Evolutionary conservation across 176 grass and related monocot species (phyloP).

Genomic region (Saccharum officinarum): DNA sequence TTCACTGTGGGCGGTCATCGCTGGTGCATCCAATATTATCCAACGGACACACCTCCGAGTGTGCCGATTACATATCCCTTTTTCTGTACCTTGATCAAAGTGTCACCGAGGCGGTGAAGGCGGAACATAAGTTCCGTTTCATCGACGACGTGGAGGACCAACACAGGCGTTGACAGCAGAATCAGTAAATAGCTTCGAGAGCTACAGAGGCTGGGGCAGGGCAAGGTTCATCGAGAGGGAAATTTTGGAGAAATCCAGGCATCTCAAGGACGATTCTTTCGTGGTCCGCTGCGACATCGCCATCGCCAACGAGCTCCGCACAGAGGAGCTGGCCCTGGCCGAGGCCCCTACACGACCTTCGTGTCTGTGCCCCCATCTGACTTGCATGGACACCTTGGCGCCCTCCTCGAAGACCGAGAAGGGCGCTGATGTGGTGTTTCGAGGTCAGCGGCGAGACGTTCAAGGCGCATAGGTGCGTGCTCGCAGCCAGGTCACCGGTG

Average conservation of each 20-base stretch:
- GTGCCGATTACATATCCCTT: neutral
- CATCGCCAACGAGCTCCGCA: neutral
- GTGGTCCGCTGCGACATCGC: neutral
- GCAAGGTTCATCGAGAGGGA: neutral
- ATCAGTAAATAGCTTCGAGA: neutral
- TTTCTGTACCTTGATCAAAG: neutral
- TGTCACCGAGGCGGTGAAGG: neutral
- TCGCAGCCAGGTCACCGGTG: conserved; percentile 9
- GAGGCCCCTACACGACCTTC: neutral
- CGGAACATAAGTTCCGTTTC: neutral
- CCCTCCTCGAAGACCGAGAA: neutral
- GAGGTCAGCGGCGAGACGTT: neutral
- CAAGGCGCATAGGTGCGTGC: conserved; percentile 33
- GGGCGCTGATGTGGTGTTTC: conserved; percentile 29
- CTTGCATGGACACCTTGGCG: conserved; percentile 6
- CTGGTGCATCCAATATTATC: conserved; percentile 4
- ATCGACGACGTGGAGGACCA: neutral
- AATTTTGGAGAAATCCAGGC: neutral
- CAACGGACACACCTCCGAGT: neutral
- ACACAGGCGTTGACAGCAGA: neutral
- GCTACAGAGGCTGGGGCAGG: neutral
- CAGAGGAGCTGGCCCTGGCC: neutral
- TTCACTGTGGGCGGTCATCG: neutral
- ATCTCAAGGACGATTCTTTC: neutral
- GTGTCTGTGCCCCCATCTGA: neutral